These are phyloP conservation scores for Fusarium pseudonygamai DNA, from an alignment of 2,329 filamentous ascomycete species.

Conservation along the genomic window DNA sequence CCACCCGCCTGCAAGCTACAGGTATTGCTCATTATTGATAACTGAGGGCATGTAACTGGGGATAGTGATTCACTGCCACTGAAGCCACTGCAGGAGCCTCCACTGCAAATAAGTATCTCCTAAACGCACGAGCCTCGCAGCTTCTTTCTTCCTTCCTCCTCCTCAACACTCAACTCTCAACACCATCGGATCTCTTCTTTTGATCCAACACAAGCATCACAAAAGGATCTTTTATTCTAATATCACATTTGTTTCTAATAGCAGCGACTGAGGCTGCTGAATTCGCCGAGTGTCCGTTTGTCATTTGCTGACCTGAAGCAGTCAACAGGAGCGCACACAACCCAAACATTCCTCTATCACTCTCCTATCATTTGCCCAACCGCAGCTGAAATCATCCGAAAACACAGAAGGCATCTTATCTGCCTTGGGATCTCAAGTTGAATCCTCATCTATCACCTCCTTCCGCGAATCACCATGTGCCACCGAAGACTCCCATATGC, in stretches of 20 bases:
- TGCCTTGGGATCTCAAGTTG: neutral
- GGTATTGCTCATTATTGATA: neutral
- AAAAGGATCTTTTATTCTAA: neutral
- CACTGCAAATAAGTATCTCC: neutral
- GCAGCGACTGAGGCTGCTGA: neutral
- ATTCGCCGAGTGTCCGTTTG: neutral
- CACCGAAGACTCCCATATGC: conserved; percentile 38
- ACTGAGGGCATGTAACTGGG: neutral
- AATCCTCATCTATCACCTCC: neutral
- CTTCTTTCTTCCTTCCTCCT: neutral
- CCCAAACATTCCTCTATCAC: neutral
- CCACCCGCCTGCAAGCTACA: neutral
- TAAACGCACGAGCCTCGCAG: neutral
- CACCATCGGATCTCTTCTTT: neutral
- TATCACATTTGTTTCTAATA: neutral
- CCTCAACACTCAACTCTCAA: conserved; percentile 1
- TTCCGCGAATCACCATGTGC: conserved; percentile 36
- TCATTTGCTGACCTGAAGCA: neutral
- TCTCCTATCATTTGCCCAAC: neutral
- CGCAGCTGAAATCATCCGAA: too few species aligned
- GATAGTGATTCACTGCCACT: conserved; percentile 20
- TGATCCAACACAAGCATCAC: neutral
- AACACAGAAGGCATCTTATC: neutral
- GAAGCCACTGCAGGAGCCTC: neutral
- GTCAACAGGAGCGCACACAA: neutral